These are phyloP conservation scores for Acanthamoeba triangularis DNA, from an alignment of 208 protist species.

Conservation along the genomic window DNA sequence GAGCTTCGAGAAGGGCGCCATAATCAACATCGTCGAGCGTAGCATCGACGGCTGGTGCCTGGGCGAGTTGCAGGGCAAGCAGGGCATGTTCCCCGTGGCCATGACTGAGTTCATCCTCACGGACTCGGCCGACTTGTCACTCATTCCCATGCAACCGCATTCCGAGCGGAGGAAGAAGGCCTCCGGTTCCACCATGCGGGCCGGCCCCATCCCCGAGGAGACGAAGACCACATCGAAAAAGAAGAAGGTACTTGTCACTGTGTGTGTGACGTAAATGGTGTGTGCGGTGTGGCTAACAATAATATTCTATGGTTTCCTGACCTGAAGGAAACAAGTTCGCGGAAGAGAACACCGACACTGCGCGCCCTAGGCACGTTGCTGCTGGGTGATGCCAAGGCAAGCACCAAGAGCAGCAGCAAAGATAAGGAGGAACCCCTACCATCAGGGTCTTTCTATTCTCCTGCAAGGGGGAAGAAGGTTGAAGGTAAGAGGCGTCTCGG, in stretches of 20 bases:
- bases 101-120: constrained; percentile 7
- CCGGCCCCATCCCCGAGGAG: not conserved
- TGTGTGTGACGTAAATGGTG: not conserved
- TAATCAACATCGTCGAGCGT: not conserved
- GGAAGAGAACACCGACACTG: not conserved
- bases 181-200: constrained; percentile 6
- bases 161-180: not conserved
- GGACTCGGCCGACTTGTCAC: not conserved
- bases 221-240: not conserved
- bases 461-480: not conserved
- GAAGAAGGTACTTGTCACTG: not conserved
- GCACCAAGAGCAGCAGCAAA: not conserved
- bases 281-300: not conserved
- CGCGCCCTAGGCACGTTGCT: not conserved
- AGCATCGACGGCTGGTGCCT: constrained; percentile 37
- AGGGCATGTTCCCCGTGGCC: constrained; percentile 61
- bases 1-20: constrained; percentile 61
- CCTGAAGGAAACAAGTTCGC: not conserved
- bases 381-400: not conserved
- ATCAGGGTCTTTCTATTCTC: not conserved
- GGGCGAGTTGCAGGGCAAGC: not conserved
- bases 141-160: not conserved
- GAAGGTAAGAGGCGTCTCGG: not conserved
- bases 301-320: not conserved
- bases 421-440: not conserved